Percentiles rank a stretch among this genome's conserved stretches.
phyloP scores from a whole-genome alignment of 345 rosid genomes.

The Camelina sativa region DNA sequence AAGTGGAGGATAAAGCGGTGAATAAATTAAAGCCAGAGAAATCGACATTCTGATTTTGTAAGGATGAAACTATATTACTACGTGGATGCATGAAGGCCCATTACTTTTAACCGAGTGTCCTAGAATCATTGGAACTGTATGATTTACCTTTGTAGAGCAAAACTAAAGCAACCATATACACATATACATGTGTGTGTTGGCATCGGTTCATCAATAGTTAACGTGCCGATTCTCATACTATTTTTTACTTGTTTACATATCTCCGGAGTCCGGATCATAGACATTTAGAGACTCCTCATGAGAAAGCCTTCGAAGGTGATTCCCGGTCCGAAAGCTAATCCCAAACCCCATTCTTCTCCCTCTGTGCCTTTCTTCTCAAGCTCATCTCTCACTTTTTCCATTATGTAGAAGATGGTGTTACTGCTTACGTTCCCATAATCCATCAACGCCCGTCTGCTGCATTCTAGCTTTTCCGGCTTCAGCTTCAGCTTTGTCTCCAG shows the following conservation, averaged over 20 bases:
- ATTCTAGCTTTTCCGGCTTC: slow-evolving; percentile 57
- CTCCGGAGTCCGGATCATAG: not conserved
- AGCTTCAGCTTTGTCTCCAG: slow-evolving; percentile 64
- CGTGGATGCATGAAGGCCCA: not conserved
- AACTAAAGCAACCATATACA: not conserved
- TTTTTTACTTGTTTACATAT: not conserved
- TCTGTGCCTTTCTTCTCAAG: slow-evolving; percentile 51
- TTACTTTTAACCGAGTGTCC: no score
- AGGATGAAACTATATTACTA: not conserved
- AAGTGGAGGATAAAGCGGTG: not conserved
- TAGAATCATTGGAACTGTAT: not conserved
- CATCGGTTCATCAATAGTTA: slow-evolving; percentile 2
- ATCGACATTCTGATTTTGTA: not conserved
- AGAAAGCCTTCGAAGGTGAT: slow-evolving; percentile 92
- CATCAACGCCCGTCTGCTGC: slow-evolving; percentile 81
- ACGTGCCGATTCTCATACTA: not conserved
- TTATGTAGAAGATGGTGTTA: slow-evolving; percentile 82
- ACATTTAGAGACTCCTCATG: slow-evolving; percentile 63
- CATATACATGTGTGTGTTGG: not conserved
- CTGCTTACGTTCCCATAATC: slow-evolving; percentile 92
- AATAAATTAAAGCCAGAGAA: not conserved
- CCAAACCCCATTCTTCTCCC: slow-evolving; percentile 86
- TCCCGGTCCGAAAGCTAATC: slow-evolving; percentile 89
- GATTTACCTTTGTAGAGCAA: not conserved
- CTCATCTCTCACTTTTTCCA: slow-evolving; percentile 79